Evolutionary conservation across 768 basidiomycete species (phyloP), one percentile per base, ranked within the genome.

Genomic region (Suillus variegatus): DNA sequence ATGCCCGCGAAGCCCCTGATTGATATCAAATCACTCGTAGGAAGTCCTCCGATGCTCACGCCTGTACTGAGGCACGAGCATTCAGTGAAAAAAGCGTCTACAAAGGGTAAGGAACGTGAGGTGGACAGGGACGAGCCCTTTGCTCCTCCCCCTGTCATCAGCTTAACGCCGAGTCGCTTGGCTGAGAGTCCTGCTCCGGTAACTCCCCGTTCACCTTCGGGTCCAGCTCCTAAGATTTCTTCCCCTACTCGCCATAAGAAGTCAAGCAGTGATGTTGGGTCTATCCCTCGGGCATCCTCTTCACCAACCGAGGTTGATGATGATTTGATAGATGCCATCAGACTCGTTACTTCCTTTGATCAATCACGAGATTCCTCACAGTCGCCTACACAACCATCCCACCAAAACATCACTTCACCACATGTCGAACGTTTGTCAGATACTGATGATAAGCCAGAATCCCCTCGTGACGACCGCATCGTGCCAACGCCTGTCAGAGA

Each of bases 401-500:
- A 36, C 28, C 51, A 58, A 18, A 18, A 41, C 9, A 16, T 40
- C 10, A 51, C 38, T 40, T 6, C 66, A 25, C 13, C 58, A 47
- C 55, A 51, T 35, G 40, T 61, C 8, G 55, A 40, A 44, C 56
- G 57, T 25, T 49, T 64, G 12, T 49, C 54, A 35, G 25, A 36
- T 28, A 28, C 16, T 28, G 38, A 43, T 35, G 66, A 51, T 38
- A 49, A 58, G 6, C 51, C 36, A 60, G 63, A 25, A 63, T 66
- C 56, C 38, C 58, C n/a, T 32, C 47, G 20, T 49, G 52, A 44
- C 56, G 64, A 76, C 32, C 70, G 65, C 43, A 76, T 77, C 20
- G 69, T 84, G 22, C 88, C 88, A 10, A 88, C 88, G 57, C 83
- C 83, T 28, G 88, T 89, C 67, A 85, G 84, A 67, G 79, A 82